phyloP scores from a whole-genome alignment of 1,284 basidiomycete genomes.

The Ceratobasidium papillatum region DNA sequence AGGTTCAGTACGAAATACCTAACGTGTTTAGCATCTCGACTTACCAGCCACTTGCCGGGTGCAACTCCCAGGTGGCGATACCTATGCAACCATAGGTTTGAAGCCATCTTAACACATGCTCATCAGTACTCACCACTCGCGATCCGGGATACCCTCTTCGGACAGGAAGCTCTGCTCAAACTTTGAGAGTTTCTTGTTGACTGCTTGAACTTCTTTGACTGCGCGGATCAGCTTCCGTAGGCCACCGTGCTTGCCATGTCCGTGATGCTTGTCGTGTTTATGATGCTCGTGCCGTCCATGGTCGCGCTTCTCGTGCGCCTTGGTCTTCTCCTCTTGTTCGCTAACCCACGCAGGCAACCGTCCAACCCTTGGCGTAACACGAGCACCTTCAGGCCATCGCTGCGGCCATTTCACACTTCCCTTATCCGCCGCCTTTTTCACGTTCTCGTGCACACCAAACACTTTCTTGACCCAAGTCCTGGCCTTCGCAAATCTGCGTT shows the following conservation, averaged over 20 bases:
- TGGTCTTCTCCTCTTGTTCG: conserved; percentile 43
- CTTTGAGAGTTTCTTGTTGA: conserved; percentile 74
- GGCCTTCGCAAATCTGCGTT: conserved; percentile 24
- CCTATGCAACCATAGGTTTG: conserved; percentile 72
- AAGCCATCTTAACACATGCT: background rate
- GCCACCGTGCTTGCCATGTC: conserved; percentile 10
- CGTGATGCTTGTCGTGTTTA: conserved; percentile 38
- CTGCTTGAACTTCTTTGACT: conserved; percentile 67
- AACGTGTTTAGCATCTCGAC: conserved; percentile 50
- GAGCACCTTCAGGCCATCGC: conserved; percentile 23
- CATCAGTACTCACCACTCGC: conserved; percentile 53
- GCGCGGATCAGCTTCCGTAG: conserved; percentile 50
- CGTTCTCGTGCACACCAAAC: conserved; percentile 37
- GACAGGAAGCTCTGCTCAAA: conserved; percentile 91
- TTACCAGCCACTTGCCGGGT: conserved; percentile 34
- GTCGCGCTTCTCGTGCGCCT: conserved; percentile 36
- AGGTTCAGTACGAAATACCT: no score
- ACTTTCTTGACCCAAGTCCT: conserved; percentile 40
- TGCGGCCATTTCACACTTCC: background rate
- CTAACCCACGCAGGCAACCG: conserved; percentile 42
- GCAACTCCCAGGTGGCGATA: conserved; percentile 36
- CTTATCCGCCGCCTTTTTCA: background rate
- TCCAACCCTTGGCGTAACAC: conserved; percentile 31
- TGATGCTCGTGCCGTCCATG: conserved; percentile 41
- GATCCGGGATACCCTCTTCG: conserved; percentile 77